A percentile compares a stretch with the other conserved stretches of the same genome.
These are phyloP conservation scores for Pterocarpus macrocarpus DNA, from an alignment of 306 rosid species.

Conservation along the genomic window DNA sequence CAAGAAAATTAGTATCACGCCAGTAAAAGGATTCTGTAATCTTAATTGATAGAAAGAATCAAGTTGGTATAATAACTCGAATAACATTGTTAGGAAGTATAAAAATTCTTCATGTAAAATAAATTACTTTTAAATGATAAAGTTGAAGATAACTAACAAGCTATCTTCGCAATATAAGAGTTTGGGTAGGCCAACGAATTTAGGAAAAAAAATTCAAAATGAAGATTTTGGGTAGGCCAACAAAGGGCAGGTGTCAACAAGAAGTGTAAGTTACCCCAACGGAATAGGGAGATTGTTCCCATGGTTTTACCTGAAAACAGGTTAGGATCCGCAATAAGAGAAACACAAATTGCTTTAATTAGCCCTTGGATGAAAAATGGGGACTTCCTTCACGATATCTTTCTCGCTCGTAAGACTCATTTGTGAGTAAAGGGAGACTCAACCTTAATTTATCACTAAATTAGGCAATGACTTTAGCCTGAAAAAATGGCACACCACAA, in stretches of 20 bases:
- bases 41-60: too few relatives aligned
- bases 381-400: background rate
- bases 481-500: background rate
- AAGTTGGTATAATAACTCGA: too few relatives aligned
- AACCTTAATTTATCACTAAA: slow-evolving; percentile 5
- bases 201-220: background rate
- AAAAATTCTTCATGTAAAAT: too few relatives aligned
- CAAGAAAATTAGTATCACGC: too few relatives aligned
- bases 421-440: background rate
- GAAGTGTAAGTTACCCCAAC: background rate
- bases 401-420: background rate
- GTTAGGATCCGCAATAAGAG: background rate
- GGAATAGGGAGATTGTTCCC: background rate
- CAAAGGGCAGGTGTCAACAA: background rate
- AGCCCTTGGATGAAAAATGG: background rate
- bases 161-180: background rate
- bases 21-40: too few relatives aligned
- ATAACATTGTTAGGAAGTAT: too few relatives aligned
- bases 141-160: too few relatives aligned
- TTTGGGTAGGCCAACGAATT: background rate
- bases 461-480: background rate
- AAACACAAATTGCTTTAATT: too few relatives aligned
- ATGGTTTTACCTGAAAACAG: background rate
- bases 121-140: too few relatives aligned
- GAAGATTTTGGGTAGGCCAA: background rate